These are phyloP conservation scores for Epithemia pelagica DNA, from an alignment of 108 stramenopile species.

Conservation along the genomic window DNA sequence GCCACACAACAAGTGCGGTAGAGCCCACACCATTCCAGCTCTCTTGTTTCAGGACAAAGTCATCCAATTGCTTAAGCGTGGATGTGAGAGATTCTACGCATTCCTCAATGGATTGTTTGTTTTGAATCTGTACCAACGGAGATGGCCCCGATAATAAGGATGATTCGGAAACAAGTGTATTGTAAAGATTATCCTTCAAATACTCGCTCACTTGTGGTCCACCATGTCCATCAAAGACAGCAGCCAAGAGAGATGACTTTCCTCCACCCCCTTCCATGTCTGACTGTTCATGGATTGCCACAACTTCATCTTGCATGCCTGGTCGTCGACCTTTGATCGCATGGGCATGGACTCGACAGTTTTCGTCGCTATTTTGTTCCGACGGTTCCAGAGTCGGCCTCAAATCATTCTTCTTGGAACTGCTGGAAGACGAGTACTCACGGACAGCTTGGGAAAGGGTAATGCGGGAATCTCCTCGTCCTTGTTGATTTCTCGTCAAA, in stretches of 20 bases:
- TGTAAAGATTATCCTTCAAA: conserved; percentile 72
- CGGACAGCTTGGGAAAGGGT: no score
- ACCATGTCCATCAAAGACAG: conserved; percentile 97
- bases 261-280: conserved; percentile 83
- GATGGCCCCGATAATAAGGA: conserved; percentile 8
- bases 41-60: conserved; percentile 45
- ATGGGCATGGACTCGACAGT: background rate
- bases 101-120: conserved; percentile 8
- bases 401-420: no score
- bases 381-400: no score
- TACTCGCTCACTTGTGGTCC: conserved; percentile 77
- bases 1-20: conserved; percentile 78
- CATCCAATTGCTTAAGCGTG: conserved; percentile 61
- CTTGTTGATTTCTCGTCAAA: no score
- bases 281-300: background rate
- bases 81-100: conserved; percentile 21
- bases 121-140: background rate
- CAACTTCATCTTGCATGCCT: background rate
- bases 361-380: no score
- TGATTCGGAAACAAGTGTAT: conserved; percentile 47
- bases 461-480: no score
- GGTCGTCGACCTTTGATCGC: background rate
- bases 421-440: no score
- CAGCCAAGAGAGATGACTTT: conserved; percentile 47
- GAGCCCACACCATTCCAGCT: conserved; percentile 84